A percentile compares a stretch with the other conserved stretches of the same genome.
Evolutionary conservation across 1,284 basidiomycete genomes (phyloP).

Genomic region (Athelia sp.): DNA sequence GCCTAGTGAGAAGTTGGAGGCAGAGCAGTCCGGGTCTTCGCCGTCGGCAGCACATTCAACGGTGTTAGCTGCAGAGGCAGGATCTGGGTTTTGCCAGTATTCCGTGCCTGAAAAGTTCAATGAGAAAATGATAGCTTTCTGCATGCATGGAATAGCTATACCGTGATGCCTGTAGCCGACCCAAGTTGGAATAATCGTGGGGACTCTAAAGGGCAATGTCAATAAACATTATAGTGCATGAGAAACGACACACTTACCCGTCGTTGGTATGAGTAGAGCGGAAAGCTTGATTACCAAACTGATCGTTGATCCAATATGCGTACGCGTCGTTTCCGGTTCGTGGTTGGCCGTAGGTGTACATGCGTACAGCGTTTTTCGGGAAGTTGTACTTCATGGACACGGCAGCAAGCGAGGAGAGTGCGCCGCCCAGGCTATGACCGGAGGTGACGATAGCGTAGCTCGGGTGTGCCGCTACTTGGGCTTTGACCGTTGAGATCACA

Average conservation of each 20-base stretch:
- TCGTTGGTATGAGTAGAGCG: slow-evolving; percentile 21
- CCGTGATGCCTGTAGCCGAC: slow-evolving; percentile 43
- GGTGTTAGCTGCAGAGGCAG: slow-evolving; percentile 28
- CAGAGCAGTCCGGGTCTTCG: slow-evolving; percentile 31
- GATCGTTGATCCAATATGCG: slow-evolving; percentile 34
- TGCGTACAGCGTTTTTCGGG: slow-evolving; percentile 27
- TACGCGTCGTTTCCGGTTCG: slow-evolving; percentile 40
- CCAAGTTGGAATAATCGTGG: slow-evolving; percentile 35
- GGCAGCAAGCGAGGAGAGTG: slow-evolving; percentile 38
- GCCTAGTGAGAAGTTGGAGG: neutral
- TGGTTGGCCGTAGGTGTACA: slow-evolving; percentile 46
- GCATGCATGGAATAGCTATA: slow-evolving; percentile 9
- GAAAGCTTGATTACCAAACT: slow-evolving; percentile 31
- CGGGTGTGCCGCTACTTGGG: slow-evolving; percentile 21
- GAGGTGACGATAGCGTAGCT: slow-evolving; percentile 35
- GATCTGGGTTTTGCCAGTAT: slow-evolving; percentile 35
- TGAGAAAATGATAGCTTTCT: too few relatives aligned
- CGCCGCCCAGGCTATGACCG: slow-evolving; percentile 46
- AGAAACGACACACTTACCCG: slow-evolving; percentile 13
- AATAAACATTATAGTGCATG: neutral
- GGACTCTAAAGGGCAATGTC: slow-evolving; percentile 33
- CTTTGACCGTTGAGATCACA: slow-evolving; percentile 19
- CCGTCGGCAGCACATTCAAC: slow-evolving; percentile 30
- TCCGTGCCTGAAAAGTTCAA: slow-evolving; percentile 26
- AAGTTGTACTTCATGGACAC: slow-evolving; percentile 36